phyloP scores from a whole-genome alignment of 331 rosid genomes.

The Rosa hybrid region DNA sequence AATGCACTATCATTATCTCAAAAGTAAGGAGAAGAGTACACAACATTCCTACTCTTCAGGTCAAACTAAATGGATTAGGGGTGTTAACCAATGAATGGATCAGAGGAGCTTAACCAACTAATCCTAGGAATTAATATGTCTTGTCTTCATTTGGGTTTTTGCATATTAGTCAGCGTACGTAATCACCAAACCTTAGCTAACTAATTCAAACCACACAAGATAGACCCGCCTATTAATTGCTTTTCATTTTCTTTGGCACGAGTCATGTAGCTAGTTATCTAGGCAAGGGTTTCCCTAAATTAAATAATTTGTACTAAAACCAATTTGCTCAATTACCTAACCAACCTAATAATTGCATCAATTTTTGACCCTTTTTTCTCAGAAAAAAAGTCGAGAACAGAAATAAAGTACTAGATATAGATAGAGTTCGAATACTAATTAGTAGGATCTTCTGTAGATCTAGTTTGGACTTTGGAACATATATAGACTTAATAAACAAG shows the following conservation, averaged over 20 bases:
- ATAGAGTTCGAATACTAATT: too few species aligned
- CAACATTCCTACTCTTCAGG: background rate
- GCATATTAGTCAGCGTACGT: background rate
- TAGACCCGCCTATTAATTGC: background rate
- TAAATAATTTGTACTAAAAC: background rate
- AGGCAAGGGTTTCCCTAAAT: too few species aligned
- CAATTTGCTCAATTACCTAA: background rate
- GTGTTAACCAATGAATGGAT: background rate
- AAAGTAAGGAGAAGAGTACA: background rate
- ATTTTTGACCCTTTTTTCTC: background rate
- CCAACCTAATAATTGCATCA: background rate
- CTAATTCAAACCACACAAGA: background rate
- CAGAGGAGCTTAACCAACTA: background rate
- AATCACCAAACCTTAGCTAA: background rate
- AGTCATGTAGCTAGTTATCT: background rate
- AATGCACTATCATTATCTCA: background rate
- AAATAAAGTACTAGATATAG: too few species aligned
- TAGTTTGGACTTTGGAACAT: too few species aligned
- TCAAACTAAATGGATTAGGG: background rate
- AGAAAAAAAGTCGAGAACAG: too few species aligned
- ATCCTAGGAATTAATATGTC: background rate
- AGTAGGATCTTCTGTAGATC: too few species aligned
- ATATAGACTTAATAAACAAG: too few species aligned
- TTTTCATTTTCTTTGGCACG: background rate
- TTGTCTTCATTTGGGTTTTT: background rate